Evolutionary conservation across 176 grass and related monocot species (phyloP).

Genomic region (Lolium multiflorum): DNA sequence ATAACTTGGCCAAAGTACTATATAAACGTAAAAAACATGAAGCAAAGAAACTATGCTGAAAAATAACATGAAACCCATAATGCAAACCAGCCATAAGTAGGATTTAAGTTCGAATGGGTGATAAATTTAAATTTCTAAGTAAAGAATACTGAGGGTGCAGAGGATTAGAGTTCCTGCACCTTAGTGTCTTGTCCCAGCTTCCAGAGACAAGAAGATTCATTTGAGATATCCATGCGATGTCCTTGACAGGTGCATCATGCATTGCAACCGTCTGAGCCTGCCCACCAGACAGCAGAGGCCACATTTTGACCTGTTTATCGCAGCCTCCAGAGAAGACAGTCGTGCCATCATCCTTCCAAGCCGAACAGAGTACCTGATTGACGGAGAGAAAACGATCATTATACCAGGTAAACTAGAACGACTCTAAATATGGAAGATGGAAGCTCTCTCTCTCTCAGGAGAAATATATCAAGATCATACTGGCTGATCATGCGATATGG

Average conservation of each 20-base stretch:
- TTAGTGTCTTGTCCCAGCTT: constrained; percentile 95
- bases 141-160: not conserved
- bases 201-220: constrained; percentile 96
- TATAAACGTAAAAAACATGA: not conserved
- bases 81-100: not conserved
- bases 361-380: constrained; percentile 80
- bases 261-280: constrained; percentile 77
- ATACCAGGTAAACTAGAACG: constrained; percentile 6
- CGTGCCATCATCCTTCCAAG: constrained; percentile 95
- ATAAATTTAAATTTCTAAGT: constrained; percentile 8
- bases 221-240: constrained; percentile 83
- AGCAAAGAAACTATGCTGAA: not conserved
- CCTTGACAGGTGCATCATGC: constrained; percentile 90
- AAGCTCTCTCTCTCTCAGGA: not conserved
- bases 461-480: constrained; percentile 47
- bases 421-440: constrained; percentile 2
- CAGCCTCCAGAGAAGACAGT: constrained; percentile 93
- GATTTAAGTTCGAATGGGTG: not conserved
- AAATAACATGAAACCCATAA: not conserved
- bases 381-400: constrained; percentile 37
- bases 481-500: constrained; percentile 92
- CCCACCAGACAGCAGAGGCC: constrained; percentile 85
- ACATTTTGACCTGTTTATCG: constrained; percentile 94
- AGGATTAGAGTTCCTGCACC: constrained; percentile 35
- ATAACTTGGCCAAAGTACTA: not conserved